A percentile compares a stretch with the other conserved stretches of the same genome.
Evolutionary conservation across 345 rosid genomes (phyloP).

Genomic region (Citrus trifoliata): DNA sequence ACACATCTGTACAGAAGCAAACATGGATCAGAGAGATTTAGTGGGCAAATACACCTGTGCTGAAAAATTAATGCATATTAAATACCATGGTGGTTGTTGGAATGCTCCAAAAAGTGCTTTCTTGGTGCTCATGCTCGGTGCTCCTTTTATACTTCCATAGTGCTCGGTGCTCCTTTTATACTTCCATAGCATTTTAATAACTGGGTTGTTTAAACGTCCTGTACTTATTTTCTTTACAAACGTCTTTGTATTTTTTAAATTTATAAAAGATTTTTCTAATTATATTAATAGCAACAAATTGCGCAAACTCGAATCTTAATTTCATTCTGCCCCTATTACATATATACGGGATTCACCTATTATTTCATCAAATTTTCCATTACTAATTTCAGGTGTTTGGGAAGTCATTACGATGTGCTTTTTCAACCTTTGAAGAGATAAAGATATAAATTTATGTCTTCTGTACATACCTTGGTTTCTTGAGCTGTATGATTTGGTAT

Average conservation of each 20-base stretch:
- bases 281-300: neutral
- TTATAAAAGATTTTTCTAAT: neutral
- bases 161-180: neutral
- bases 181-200: neutral
- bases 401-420: slow-evolving; percentile 69
- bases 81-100: no score
- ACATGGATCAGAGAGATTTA: no score
- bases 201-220: neutral
- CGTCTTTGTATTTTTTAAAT: neutral
- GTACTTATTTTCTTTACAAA: neutral
- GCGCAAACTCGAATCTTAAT: neutral
- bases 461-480: neutral
- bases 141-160: no score
- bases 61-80: no score
- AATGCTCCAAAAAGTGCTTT: neutral
- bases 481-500: neutral
- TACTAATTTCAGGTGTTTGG: slow-evolving; percentile 65
- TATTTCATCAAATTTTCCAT: slow-evolving; percentile 17
- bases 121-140: neutral
- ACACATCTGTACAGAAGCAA: no score
- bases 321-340: neutral
- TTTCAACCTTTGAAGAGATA: slow-evolving; percentile 85
- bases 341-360: neutral
- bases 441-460: neutral
- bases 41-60: no score